Evolutionary conservation across 441 rosid genomes (phyloP).

Genomic region (Pelargonium fulgidum): DNA sequence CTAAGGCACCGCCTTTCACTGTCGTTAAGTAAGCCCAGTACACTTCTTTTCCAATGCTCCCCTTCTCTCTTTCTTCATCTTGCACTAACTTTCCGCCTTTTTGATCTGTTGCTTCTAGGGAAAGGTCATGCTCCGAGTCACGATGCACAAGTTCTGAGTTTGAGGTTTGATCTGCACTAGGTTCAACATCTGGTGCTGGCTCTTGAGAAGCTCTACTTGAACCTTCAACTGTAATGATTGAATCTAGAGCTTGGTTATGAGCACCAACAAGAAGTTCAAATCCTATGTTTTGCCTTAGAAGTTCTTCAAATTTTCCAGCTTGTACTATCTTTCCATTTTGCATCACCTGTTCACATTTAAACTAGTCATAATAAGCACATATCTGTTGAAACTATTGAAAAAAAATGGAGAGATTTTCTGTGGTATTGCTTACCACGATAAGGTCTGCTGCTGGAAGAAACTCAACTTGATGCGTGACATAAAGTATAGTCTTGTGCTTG

Average conservation of each 20-base stretch:
- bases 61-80: conserved; percentile 92
- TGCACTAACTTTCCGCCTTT: conserved; percentile 78
- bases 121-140: conserved; percentile 49
- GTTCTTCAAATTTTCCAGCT: conserved; percentile 77
- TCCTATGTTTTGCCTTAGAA: conserved; percentile 69
- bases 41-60: conserved; percentile 85
- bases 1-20: conserved; percentile 67
- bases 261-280: conserved; percentile 91
- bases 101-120: conserved; percentile 42
- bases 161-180: conserved; percentile 33
- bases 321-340: conserved; percentile 83
- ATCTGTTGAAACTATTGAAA: background rate
- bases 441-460: conserved; percentile 96
- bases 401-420: background rate
- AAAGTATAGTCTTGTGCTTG: conserved; percentile 70
- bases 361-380: conserved; percentile 7
- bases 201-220: conserved; percentile 44
- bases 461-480: conserved; percentile 98
- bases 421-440: conserved; percentile 58
- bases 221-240: conserved; percentile 54
- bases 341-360: conserved; percentile 59
- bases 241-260: conserved; percentile 73
- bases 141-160: conserved; percentile 33
- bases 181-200: conserved; percentile 32
- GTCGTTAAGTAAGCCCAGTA: conserved; percentile 75